Conservation (phyloP, 192 early-diverging fungal genomes). For the Glomus cerebriforme region DNA sequence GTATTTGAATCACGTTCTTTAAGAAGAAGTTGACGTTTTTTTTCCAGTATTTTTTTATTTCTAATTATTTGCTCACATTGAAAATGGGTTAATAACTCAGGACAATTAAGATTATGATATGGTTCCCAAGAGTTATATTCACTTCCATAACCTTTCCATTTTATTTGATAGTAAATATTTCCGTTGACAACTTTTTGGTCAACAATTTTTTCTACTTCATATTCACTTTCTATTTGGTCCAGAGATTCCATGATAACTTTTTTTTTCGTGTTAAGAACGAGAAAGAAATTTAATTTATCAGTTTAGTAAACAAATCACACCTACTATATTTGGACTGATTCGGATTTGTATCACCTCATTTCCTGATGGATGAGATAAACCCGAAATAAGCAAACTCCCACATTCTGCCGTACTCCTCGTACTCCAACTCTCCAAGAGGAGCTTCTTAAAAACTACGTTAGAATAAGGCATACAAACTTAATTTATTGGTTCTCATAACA, state of each 20-base stretch:
- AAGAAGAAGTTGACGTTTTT: too few species aligned
- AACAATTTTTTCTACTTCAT: slow-evolving; percentile 61
- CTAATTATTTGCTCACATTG: neutral
- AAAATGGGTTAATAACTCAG: neutral
- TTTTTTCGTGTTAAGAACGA: neutral
- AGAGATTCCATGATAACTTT: neutral
- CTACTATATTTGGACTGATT: too few species aligned
- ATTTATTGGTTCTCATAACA: too few species aligned
- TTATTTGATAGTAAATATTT: neutral
- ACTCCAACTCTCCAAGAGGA: too few species aligned
- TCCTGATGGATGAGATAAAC: too few species aligned
- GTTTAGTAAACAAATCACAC: too few species aligned
- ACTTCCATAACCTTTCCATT: slow-evolving; percentile 16
- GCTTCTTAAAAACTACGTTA: too few species aligned
- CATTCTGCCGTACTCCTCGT: too few species aligned
- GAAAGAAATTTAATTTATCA: neutral
- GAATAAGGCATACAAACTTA: too few species aligned
- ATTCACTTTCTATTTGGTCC: slow-evolving; percentile 15
- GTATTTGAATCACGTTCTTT: neutral
- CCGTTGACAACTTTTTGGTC: slow-evolving; percentile 67
- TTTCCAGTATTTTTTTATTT: neutral
- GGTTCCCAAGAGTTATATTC: slow-evolving; percentile 16
- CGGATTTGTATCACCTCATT: too few species aligned
- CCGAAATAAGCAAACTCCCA: too few species aligned
- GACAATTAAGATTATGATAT: slow-evolving; percentile 2